A percentile compares a stretch with the other conserved stretches of the same genome.
Conservation (phyloP, 331 rosid species). For the Telfairia occidentalis region DNA sequence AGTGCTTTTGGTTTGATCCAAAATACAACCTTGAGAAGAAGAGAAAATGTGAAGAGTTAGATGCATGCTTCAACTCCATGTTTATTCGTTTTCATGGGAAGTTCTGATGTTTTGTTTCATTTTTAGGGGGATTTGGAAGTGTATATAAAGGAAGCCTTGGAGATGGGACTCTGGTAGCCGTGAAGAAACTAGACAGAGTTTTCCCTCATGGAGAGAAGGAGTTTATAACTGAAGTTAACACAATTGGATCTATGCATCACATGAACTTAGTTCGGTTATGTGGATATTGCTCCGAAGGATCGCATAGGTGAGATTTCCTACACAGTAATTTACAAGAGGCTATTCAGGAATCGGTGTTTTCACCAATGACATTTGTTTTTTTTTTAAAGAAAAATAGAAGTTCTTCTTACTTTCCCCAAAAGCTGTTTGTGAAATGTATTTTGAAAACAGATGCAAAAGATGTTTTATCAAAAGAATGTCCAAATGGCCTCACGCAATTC, state of each 20-base stretch:
- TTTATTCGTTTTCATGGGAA: neutral
- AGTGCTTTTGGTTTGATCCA: neutral
- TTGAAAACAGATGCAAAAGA: neutral
- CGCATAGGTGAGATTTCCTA: constrained; percentile 39
- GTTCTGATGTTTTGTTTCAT: constrained; percentile 3
- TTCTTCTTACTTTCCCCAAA: no score
- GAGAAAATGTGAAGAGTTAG: neutral
- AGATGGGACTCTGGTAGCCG: constrained; percentile 76
- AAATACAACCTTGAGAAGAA: neutral
- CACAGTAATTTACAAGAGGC: no score
- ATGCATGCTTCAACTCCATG: neutral
- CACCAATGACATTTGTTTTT: no score
- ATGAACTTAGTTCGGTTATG: constrained; percentile 90
- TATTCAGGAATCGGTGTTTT: no score
- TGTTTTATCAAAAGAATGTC: neutral
- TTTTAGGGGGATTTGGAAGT: constrained; percentile 86
- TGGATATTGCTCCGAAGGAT: constrained; percentile 79
- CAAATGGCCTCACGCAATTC: neutral
- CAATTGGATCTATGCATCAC: constrained; percentile 96
- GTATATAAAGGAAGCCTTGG: constrained; percentile 88
- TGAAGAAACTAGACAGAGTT: constrained; percentile 81
- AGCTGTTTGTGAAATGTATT: neutral
- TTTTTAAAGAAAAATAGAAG: no score
- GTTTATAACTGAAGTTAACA: constrained; percentile 84
- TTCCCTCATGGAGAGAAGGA: constrained; percentile 95